phyloP scores from a whole-genome alignment of 345 rosid genomes.

The Camelina laxa region DNA sequence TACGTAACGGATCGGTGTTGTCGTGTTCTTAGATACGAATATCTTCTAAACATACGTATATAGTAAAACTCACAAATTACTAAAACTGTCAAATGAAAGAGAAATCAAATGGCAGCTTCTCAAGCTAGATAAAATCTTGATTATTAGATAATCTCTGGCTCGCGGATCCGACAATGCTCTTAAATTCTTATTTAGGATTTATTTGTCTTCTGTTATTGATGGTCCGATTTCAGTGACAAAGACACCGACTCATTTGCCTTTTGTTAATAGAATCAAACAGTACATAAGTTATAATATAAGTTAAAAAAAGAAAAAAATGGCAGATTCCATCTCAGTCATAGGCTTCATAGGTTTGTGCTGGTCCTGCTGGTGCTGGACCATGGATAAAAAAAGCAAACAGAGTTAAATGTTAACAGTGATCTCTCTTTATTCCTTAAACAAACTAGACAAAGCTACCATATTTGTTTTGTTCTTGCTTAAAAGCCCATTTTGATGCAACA shows the following conservation, averaged over 20 bases:
- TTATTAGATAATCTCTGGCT: too few species aligned
- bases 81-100: not conserved
- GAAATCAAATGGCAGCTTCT: not conserved
- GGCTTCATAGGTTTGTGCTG: constrained; percentile 3
- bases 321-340: constrained; percentile 1
- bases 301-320: not conserved
- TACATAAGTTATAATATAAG: not conserved
- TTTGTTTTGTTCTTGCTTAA: not conserved
- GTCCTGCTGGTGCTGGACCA: constrained; percentile 28
- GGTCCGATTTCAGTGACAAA: constrained; percentile 1
- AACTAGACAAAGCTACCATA: not conserved
- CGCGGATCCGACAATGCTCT: too few species aligned
- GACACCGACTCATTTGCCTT: constrained; percentile 16
- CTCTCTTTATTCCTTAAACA: constrained; percentile 1
- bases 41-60: not conserved
- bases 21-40: not conserved
- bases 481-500: not conserved
- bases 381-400: not conserved
- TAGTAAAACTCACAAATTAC: not conserved
- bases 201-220: not conserved
- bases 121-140: not conserved
- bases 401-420: not conserved
- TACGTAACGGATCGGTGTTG: not conserved
- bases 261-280: constrained; percentile 14
- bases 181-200: not conserved